phyloP scores from a whole-genome alignment of 768 basidiomycete genomes.

The Lentinula sp. region DNA sequence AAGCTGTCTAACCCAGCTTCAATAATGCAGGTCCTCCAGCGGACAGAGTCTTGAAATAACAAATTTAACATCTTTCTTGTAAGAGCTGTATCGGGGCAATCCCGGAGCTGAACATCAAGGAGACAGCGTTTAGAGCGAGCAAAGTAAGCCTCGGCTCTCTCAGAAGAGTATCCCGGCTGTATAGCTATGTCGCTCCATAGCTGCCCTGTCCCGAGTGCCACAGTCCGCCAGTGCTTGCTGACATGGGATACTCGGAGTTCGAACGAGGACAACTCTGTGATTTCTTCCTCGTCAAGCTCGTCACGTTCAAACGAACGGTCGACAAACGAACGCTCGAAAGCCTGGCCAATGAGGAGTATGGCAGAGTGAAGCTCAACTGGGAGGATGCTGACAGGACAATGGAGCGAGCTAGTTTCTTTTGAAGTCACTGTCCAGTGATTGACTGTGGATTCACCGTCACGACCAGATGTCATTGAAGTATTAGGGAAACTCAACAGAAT shows the following conservation, averaged over 20 bases:
- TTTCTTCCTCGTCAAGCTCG: conserved; percentile 1
- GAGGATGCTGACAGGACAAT: conserved; percentile 14
- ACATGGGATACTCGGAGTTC: conserved; percentile 35
- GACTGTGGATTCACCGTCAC: too few species aligned
- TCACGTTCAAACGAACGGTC: neutral
- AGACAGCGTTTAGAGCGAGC: conserved; percentile 23
- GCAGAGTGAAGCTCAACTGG: conserved; percentile 26
- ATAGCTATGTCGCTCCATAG: conserved; percentile 33
- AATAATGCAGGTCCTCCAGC: conserved; percentile 19
- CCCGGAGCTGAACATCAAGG: conserved; percentile 27
- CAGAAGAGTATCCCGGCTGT: conserved; percentile 11
- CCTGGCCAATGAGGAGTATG: conserved; percentile 25
- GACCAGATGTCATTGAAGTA: neutral
- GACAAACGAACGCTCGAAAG: neutral
- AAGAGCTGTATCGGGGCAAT: neutral
- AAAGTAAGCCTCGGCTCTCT: conserved; percentile 23
- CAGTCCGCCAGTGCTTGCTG: conserved; percentile 27
- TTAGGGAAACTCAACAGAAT: too few species aligned
- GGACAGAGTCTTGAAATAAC: neutral
- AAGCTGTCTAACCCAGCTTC: conserved; percentile 11
- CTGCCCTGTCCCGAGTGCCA: conserved; percentile 21
- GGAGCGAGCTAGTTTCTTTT: neutral
- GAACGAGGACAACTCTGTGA: conserved; percentile 16
- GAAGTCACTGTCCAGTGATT: neutral
- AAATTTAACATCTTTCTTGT: neutral